These are phyloP conservation scores for Arachnopeziza araneosa DNA, from an alignment of 2,329 filamentous ascomycete species.

Conservation along the genomic window DNA sequence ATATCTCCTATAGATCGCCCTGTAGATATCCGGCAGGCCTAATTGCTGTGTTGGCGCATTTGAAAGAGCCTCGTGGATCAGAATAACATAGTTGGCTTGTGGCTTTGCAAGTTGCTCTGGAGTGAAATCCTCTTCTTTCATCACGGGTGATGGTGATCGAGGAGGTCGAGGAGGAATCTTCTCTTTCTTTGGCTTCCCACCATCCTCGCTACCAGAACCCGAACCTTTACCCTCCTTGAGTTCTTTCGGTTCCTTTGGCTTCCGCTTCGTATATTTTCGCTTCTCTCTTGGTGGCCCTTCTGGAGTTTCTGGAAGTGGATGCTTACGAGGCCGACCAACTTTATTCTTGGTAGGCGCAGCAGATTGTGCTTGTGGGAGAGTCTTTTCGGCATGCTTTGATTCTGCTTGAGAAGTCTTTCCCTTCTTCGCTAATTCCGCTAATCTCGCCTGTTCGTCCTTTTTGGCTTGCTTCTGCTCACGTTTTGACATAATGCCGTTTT, in stretches of 20 bases:
- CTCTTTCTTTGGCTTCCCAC: constrained; percentile 55
- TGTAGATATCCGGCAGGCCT: constrained; percentile 55
- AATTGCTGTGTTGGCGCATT: constrained; percentile 43
- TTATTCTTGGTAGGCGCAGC: constrained; percentile 47
- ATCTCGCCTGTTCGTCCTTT: constrained; percentile 38
- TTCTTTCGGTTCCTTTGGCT: constrained; percentile 49
- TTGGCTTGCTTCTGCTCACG: constrained; percentile 57
- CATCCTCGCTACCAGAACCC: constrained; percentile 44
- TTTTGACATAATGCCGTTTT: constrained; percentile 80
- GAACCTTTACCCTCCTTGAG: constrained; percentile 40
- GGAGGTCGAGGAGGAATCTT: constrained; percentile 33
- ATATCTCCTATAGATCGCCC: constrained; percentile 50
- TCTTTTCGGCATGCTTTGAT: constrained; percentile 2
- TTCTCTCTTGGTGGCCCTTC: constrained; percentile 53
- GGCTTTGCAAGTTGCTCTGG: constrained; percentile 69
- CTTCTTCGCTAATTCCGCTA: constrained; percentile 1
- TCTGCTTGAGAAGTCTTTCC: constrained; percentile 19
- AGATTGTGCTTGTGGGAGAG: constrained; percentile 29
- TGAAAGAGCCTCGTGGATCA: constrained; percentile 51
- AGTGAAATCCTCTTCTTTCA: constrained; percentile 52
- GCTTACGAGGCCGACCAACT: constrained; percentile 59
- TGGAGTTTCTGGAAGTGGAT: constrained; percentile 53
- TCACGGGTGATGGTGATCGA: constrained; percentile 48
- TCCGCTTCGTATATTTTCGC: constrained; percentile 61
- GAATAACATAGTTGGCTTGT: constrained; percentile 49